A percentile compares a stretch with the other conserved stretches of the same genome.
phyloP scores from a whole-genome alignment of 495 filamentous ascomycete species.

The Neurospora terricola region DNA sequence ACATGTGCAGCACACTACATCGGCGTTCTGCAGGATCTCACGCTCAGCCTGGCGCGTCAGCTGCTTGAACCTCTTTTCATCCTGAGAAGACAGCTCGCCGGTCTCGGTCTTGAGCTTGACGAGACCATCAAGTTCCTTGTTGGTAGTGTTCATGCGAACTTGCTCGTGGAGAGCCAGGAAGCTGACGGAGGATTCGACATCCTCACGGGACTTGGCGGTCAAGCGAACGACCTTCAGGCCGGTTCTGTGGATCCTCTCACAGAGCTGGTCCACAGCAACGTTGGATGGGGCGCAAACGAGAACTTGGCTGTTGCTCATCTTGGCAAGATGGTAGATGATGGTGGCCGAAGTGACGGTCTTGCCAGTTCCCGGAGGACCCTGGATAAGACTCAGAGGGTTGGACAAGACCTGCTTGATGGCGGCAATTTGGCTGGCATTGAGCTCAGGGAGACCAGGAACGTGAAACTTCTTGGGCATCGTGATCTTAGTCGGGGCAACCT shows the following conservation, averaged over 20 bases:
- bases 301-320: constrained; percentile 89
- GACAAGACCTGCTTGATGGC: constrained; percentile 93
- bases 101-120: constrained; percentile 84
- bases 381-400: constrained; percentile 88
- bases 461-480: constrained; percentile 95
- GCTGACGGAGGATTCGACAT: constrained; percentile 92
- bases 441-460: constrained; percentile 87
- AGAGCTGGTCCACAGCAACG: constrained; percentile 96
- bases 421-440: constrained; percentile 92
- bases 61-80: constrained; percentile 97
- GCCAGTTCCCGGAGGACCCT: constrained; percentile 92
- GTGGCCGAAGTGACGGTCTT: constrained; percentile 99
- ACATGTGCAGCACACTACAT: constrained; percentile 98
- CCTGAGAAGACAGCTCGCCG: constrained; percentile 87
- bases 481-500: constrained; percentile 92
- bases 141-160: constrained; percentile 93
- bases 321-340: constrained; percentile 95
- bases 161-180: constrained; percentile 95
- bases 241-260: constrained; percentile 91
- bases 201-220: constrained; percentile 95
- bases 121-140: constrained; percentile 83
- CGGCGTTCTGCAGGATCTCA: constrained; percentile 89
- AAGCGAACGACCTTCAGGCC: constrained; percentile 95
- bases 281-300: constrained; percentile 97
- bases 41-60: constrained; percentile 88